phyloP scores from a whole-genome alignment of 345 rosid genomes.

The Eucalyptus virginea region DNA sequence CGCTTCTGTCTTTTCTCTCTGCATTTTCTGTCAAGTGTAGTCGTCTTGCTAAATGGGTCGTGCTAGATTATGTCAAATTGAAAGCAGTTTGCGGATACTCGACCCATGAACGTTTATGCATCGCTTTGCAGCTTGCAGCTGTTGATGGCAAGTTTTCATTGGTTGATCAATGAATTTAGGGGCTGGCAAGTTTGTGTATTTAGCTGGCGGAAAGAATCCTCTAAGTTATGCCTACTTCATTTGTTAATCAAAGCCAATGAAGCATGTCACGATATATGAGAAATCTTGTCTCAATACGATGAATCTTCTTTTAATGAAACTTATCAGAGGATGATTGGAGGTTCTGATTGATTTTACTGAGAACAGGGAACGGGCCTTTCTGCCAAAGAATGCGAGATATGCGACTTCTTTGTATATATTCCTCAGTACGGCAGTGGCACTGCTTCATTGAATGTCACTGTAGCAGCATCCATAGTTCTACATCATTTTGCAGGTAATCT shows the following conservation, averaged over 20 bases:
- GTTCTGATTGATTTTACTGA: background rate
- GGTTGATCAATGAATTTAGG: background rate
- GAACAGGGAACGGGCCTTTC: constrained; percentile 86
- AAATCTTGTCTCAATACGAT: background rate
- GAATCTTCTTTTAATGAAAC: background rate
- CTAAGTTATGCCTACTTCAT: background rate
- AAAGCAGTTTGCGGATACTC: background rate
- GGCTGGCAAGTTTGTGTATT: background rate
- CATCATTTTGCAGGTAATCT: constrained; percentile 91
- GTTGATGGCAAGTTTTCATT: background rate
- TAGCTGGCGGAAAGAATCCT: background rate
- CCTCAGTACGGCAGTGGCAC: constrained; percentile 95
- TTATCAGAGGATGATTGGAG: background rate
- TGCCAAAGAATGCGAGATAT: constrained; percentile 80
- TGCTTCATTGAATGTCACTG: constrained; percentile 90
- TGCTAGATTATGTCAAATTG: background rate
- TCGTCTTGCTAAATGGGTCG: background rate
- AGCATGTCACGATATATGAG: background rate
- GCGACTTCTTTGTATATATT: constrained; percentile 83
- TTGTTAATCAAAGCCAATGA: background rate
- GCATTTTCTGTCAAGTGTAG: background rate
- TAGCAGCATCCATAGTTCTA: constrained; percentile 90
- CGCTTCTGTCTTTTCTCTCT: background rate
- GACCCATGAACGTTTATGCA: background rate
- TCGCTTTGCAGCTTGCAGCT: background rate